phyloP scores from a whole-genome alignment of 371 early-diverging fungal species.

The Lichtheimia ornata region DNA sequence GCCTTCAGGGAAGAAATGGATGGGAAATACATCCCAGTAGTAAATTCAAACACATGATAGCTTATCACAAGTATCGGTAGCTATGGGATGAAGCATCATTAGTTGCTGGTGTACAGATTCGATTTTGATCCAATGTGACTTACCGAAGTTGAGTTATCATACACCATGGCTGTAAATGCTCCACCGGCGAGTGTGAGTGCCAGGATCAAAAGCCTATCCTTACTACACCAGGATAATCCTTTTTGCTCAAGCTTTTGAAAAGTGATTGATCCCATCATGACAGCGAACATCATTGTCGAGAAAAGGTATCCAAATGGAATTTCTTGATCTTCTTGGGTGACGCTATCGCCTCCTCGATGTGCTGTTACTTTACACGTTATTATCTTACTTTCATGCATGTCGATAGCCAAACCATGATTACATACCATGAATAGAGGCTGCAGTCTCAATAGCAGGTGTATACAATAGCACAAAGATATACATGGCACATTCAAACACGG shows the following conservation, averaged over 20 bases:
- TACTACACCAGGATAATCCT: slow-evolving; percentile 11
- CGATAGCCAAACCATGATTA: neutral
- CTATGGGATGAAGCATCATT: slow-evolving; percentile 2
- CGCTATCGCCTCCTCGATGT: neutral
- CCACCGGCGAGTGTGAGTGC: slow-evolving; percentile 37
- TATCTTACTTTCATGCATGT: neutral
- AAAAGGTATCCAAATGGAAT: slow-evolving; percentile 67
- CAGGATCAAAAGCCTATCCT: slow-evolving; percentile 27
- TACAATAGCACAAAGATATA: slow-evolving; percentile 82
- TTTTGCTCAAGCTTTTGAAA: slow-evolving; percentile 53
- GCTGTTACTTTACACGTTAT: neutral
- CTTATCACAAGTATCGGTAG: slow-evolving; percentile 22
- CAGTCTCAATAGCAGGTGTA: slow-evolving; percentile 67
- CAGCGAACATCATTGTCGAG: slow-evolving; percentile 74
- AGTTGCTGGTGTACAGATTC: neutral
- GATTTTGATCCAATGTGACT: neutral
- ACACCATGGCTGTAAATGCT: slow-evolving; percentile 39
- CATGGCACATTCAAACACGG: slow-evolving; percentile 79
- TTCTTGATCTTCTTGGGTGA: neutral
- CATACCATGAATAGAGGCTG: slow-evolving; percentile 15
- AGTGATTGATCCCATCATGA: slow-evolving; percentile 71
- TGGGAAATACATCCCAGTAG: slow-evolving; percentile 80
- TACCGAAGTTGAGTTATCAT: slow-evolving; percentile 31
- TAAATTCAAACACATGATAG: slow-evolving; percentile 65
- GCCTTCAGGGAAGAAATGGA: slow-evolving; percentile 68